Evolutionary conservation across 2,329 filamentous ascomycete genomes (phyloP).

Genomic region (Fusarium sp.): DNA sequence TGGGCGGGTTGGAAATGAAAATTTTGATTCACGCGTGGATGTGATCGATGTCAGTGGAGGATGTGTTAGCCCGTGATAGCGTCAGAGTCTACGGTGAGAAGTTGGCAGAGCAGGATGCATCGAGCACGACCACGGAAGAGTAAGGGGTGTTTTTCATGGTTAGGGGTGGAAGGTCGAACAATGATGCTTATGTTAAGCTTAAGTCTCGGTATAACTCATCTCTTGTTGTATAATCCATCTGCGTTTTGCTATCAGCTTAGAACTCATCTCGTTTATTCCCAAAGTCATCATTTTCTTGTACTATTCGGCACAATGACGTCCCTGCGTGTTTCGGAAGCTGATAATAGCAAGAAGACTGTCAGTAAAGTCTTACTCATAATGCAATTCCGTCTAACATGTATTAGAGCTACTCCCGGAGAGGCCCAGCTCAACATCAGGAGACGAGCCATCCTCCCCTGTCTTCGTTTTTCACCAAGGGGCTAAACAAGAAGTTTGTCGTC

Average conservation of each 20-base stretch:
- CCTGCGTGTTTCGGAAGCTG: neutral
- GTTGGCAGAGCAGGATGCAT: neutral
- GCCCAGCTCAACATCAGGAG: neutral
- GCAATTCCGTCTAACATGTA: neutral
- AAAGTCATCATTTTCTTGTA: neutral
- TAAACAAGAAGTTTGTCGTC: slow-evolving; percentile 1
- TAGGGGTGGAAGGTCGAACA: neutral
- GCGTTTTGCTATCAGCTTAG: neutral
- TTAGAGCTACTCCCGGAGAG: slow-evolving; percentile 1
- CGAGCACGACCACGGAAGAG: neutral
- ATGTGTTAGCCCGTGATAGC: neutral
- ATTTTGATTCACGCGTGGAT: neutral
- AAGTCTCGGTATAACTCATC: neutral
- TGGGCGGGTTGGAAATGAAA: neutral
- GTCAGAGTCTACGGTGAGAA: neutral
- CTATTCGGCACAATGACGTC: slow-evolving; percentile 1
- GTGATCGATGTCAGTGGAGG: slow-evolving; percentile 6
- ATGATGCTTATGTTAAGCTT: neutral
- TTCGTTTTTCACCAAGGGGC: slow-evolving; percentile 4
- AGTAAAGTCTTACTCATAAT: rapidly evolving
- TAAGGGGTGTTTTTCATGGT: neutral
- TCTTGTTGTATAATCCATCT: neutral
- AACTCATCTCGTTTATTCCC: neutral
- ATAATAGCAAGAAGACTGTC: neutral
- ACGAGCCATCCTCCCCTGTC: neutral